Evolutionary conservation across 129 eudicot genomes (phyloP).

Genomic region (Helianthus annuus): DNA sequence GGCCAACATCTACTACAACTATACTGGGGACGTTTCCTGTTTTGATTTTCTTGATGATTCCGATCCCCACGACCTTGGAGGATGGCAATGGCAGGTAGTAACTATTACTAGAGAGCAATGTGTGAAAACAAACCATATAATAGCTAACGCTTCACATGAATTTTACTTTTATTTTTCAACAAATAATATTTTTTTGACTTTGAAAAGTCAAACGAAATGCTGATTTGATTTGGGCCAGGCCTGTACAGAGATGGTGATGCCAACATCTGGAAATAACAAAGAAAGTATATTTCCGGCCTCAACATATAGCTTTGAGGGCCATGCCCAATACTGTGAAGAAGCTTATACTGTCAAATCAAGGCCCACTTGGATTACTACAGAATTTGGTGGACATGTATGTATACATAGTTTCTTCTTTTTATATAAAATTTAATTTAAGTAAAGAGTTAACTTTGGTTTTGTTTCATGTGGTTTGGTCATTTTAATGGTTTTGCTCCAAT

Average conservation of each 20-base stretch:
- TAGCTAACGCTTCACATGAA: not conserved
- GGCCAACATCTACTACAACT: slow-evolving; percentile 78
- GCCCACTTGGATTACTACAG: too few relatives aligned
- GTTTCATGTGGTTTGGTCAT: too few relatives aligned
- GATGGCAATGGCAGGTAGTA: slow-evolving; percentile 92
- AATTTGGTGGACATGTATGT: slow-evolving; percentile 68
- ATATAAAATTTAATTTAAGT: not conserved
- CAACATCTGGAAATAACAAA: slow-evolving; percentile 55
- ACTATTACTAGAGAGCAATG: not conserved
- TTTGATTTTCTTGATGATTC: slow-evolving; percentile 56
- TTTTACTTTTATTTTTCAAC: not conserved
- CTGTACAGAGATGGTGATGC: slow-evolving; percentile 93
- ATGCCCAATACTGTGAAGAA: slow-evolving; percentile 37
- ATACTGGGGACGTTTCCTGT: slow-evolving; percentile 65
- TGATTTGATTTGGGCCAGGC: slow-evolving; percentile 55
- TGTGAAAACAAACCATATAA: not conserved
- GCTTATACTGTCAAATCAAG: slow-evolving; percentile 46
- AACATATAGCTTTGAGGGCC: slow-evolving; percentile 34
- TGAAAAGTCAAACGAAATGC: not conserved
- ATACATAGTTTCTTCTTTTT: not conserved
- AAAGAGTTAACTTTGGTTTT: too few relatives aligned
- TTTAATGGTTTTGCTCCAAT: too few relatives aligned
- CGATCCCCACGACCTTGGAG: slow-evolving; percentile 80
- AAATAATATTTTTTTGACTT: not conserved
- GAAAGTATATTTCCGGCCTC: slow-evolving; percentile 80